Base-by-base conservation (phyloP, 2,329 filamentous ascomycete species). In the Colletotrichum higginsianum region DNA sequence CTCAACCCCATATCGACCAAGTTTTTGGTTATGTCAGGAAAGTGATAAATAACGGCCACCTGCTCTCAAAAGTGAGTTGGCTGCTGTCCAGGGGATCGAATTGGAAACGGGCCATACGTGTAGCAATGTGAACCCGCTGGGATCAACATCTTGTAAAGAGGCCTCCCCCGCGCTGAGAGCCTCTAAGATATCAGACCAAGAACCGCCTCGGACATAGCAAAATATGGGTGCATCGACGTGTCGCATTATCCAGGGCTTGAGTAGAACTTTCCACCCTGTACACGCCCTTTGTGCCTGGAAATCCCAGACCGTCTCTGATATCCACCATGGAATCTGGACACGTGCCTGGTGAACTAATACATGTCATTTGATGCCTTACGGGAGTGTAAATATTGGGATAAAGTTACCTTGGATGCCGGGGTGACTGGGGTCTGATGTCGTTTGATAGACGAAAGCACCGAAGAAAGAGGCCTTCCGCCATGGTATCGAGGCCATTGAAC, bases 201-300 rank as follows among this genome's bases (percentile, higher is more conserved):
- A 15, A 4, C 35, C 42, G 0, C 1, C 0, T 4, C 0, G 0
- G 0, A 21, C 16, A 3, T 15, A 42, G 0, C 0, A 0, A 18
- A 67, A 67, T 3, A 61, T 61, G 1, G 18, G 18, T 2, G 52
- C 9, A 5, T 6, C 6, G 2, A 1, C 0, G 0, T n/a, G 23
- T 2, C 61, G 42, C 2, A 30, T n/a, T 13, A 38, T 57, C 60
- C 61, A 72, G 2, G 44, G 23, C 52, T 42, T 35, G 2, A 72
- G 56, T 16, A 13, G 61, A 3, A 44, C 4, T 8, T 69, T 53
- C 60, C 66, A 72, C 0, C 70, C 70, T 0, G 49, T n/a, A 4
- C 15, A 9, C 0, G 56, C 55, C 15, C 42, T 53, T 3, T 56
- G 18, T 0, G 49, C 23, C 21, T 70, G 61, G 2, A 72, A 16